Conservation (phyloP, 129 eudicot genomes). For the Flaveria linearis region DNA sequence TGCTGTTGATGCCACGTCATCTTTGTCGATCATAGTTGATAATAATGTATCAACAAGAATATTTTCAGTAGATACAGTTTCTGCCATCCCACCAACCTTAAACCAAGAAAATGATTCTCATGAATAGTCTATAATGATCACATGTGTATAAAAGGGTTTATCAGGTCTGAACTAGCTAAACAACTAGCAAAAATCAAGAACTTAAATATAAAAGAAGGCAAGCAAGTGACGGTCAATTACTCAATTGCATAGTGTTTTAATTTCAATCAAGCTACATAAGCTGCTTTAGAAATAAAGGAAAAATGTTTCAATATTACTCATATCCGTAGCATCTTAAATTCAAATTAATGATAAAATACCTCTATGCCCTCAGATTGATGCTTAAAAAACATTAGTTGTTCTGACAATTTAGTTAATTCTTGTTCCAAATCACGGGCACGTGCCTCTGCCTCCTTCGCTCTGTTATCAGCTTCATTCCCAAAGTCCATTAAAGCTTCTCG, state of each 20-base stretch:
- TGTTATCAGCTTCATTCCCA: conserved; percentile 80
- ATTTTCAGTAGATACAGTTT: conserved; percentile 45
- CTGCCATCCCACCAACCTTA: conserved; percentile 42
- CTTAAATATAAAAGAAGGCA: neutral
- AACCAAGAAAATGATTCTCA: conserved; percentile 15
- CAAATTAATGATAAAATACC: conserved; percentile 39
- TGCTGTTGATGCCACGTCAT: conserved; percentile 52
- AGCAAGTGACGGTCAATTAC: neutral
- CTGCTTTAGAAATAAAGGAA: neutral
- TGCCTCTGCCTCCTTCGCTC: conserved; percentile 71
- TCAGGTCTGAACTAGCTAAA: neutral
- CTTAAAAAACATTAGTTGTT: conserved; percentile 56
- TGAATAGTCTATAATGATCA: neutral
- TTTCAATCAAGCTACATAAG: neutral
- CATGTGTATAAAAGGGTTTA: neutral
- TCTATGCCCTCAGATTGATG: conserved; percentile 34
- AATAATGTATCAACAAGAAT: conserved; percentile 55
- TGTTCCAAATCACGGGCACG: conserved; percentile 57
- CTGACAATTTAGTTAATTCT: conserved; percentile 53
- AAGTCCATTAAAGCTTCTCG: conserved; percentile 90
- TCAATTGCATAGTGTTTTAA: neutral
- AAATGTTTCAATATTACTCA: neutral
- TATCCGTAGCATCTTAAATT: neutral
- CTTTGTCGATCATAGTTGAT: conserved; percentile 50
- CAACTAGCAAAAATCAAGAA: neutral